Percentiles rank a stretch among this genome's conserved stretches.
Evolutionary conservation across 495 filamentous ascomycete species (phyloP).

Genomic region (Immersiella caudata): DNA sequence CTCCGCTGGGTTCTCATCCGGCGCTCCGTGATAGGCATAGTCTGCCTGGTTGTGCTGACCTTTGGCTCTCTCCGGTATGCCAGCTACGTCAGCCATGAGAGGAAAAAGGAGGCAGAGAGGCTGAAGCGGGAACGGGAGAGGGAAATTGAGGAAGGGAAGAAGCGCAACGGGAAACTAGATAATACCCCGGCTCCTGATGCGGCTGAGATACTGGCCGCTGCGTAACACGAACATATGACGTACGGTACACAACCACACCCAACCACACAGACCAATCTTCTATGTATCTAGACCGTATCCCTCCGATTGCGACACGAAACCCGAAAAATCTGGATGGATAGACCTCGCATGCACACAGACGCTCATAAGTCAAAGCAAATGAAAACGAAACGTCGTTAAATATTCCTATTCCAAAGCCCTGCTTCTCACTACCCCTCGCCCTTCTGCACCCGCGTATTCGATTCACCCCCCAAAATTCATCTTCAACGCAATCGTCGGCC

Average conservation of each 20-base stretch:
- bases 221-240: slow-evolving; percentile 3
- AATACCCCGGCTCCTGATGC: slow-evolving; percentile 42
- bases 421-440: slow-evolving; percentile 4
- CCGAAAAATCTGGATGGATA: neutral
- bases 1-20: slow-evolving; percentile 88
- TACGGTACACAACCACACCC: neutral
- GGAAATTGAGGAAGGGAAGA: slow-evolving; percentile 35
- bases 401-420: neutral
- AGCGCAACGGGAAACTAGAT: slow-evolving; percentile 43
- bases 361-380: neutral
- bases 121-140: slow-evolving; percentile 29
- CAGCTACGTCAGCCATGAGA: slow-evolving; percentile 48
- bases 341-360: neutral
- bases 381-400: neutral
- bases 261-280: neutral
- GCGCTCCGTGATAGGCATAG: slow-evolving; percentile 80
- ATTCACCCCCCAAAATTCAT: slow-evolving; percentile 75
- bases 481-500: slow-evolving; percentile 90
- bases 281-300: neutral
- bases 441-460: neutral
- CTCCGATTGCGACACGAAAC: neutral
- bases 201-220: slow-evolving; percentile 50
- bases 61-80: slow-evolving; percentile 54
- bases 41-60: slow-evolving; percentile 55
- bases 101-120: slow-evolving; percentile 43